Evolutionary conservation across 306 rosid species (phyloP).

Genomic region (Benincasa hispida): DNA sequence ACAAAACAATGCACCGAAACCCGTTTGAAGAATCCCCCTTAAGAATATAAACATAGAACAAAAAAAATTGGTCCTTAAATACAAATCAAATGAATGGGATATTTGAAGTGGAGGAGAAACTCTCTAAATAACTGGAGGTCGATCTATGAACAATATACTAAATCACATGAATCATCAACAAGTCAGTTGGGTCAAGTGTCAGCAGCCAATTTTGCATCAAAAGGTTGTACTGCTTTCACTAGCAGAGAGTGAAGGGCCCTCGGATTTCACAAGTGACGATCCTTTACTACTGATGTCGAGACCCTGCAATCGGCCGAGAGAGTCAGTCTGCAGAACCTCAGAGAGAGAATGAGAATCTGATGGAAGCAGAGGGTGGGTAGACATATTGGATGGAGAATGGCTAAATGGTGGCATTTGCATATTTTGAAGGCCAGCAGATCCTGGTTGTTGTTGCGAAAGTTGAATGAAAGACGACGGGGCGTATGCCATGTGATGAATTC

Average conservation of each 20-base stretch:
- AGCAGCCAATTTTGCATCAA: slow-evolving; percentile 29
- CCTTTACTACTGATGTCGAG: slow-evolving; percentile 77
- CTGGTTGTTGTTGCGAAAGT: slow-evolving; percentile 35
- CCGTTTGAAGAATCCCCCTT: not conserved
- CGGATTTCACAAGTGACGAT: slow-evolving; percentile 52
- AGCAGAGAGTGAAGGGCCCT: slow-evolving; percentile 77
- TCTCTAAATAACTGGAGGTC: slow-evolving; percentile 44
- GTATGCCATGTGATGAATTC: slow-evolving; percentile 70
- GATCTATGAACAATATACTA: slow-evolving; percentile 46
- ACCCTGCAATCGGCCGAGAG: slow-evolving; percentile 78
- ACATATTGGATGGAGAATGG: slow-evolving; percentile 36
- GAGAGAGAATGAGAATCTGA: slow-evolving; percentile 48
- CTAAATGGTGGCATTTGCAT: slow-evolving; percentile 46
- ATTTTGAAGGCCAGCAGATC: slow-evolving; percentile 44
- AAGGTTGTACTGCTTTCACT: slow-evolving; percentile 84
- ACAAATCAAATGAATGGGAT: slow-evolving; percentile 7
- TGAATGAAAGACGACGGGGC: slow-evolving; percentile 53
- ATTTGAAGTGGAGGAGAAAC: slow-evolving; percentile 20
- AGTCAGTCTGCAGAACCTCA: slow-evolving; percentile 68
- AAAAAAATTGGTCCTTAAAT: not conserved
- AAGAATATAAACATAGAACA: not conserved
- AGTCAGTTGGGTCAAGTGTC: slow-evolving; percentile 63
- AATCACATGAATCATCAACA: slow-evolving; percentile 14
- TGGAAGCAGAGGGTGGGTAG: slow-evolving; percentile 47
- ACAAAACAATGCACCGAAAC: not conserved